These are phyloP conservation scores for Tetrahymena malaccensis DNA, from an alignment of 73 alveolate genomes.

Conservation along the genomic window DNA sequence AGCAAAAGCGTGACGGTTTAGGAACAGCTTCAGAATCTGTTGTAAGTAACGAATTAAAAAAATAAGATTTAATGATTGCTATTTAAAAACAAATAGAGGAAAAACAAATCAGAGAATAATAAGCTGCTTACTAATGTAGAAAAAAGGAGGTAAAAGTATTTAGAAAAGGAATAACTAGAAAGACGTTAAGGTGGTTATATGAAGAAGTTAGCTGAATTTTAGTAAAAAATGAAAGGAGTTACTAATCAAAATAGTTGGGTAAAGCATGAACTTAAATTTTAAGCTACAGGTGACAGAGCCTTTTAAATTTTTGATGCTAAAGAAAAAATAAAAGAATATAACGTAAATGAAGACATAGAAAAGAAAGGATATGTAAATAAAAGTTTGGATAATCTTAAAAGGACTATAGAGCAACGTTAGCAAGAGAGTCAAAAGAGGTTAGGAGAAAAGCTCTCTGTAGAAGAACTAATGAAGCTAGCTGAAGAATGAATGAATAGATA, in stretches of 20 bases:
- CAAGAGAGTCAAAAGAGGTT: background rate
- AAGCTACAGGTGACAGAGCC: constrained; percentile 68
- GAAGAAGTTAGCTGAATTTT: constrained; percentile 42
- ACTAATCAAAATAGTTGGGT: constrained; percentile 49
- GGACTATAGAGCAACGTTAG: background rate
- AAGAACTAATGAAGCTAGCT: background rate
- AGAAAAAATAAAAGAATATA: constrained; percentile 5
- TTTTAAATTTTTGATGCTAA: constrained; percentile 18
- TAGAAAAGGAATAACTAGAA: constrained; percentile 31
- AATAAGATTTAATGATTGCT: background rate
- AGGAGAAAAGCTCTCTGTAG: background rate
- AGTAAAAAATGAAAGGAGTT: constrained; percentile 17
- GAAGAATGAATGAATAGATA: background rate
- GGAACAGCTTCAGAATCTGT: constrained; percentile 41
- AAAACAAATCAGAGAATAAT: constrained; percentile 14
- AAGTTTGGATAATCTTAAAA: background rate
- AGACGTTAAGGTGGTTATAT: constrained; percentile 18
- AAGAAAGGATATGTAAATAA: background rate
- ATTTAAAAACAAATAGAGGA: background rate
- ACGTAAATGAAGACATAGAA: background rate
- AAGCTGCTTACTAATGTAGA: constrained; percentile 33
- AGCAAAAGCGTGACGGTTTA: constrained; percentile 40
- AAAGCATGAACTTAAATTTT: constrained; percentile 61
- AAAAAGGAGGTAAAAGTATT: constrained; percentile 24
- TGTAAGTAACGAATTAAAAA: background rate